Evolutionary conservation across 2,329 filamentous ascomycete genomes (phyloP).

Genomic region (Chaetomium sp.): DNA sequence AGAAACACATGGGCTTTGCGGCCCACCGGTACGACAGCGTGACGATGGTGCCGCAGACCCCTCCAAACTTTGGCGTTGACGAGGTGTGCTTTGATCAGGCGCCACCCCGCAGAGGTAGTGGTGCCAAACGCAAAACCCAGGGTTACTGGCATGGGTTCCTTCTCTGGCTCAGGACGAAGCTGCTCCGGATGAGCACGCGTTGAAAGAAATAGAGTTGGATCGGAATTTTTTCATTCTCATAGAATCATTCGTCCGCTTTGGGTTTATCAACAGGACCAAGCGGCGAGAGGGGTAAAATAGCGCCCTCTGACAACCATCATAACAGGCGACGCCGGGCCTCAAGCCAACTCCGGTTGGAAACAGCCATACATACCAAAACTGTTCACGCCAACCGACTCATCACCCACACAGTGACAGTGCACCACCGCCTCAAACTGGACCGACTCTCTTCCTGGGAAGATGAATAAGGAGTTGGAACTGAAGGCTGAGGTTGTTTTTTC

Average conservation of each 20-base stretch:
- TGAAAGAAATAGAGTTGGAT: neutral
- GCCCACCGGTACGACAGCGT: constrained; percentile 43
- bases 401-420: neutral
- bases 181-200: constrained; percentile 36
- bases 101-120: constrained; percentile 36
- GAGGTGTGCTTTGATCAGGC: constrained; percentile 38
- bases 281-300: neutral
- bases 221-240: neutral
- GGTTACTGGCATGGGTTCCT: constrained; percentile 58
- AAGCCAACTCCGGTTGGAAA: too few relatives aligned
- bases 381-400: neutral
- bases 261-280: constrained; percentile 11
- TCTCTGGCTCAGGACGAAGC: constrained; percentile 56
- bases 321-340: neutral
- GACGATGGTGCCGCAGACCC: constrained; percentile 20
- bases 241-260: neutral
- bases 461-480: too few relatives aligned
- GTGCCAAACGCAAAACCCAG: constrained; percentile 54
- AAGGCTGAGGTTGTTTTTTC: too few relatives aligned
- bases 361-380: neutral
- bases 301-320: neutral
- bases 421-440: neutral
- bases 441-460: too few relatives aligned
- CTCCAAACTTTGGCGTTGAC: constrained; percentile 32
- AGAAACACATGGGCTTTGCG: constrained; percentile 39